A percentile compares a stretch with the other conserved stretches of the same genome.
Evolutionary conservation across 192 early-diverging fungal genomes (phyloP).

Genomic region (Coemansia sp.): DNA sequence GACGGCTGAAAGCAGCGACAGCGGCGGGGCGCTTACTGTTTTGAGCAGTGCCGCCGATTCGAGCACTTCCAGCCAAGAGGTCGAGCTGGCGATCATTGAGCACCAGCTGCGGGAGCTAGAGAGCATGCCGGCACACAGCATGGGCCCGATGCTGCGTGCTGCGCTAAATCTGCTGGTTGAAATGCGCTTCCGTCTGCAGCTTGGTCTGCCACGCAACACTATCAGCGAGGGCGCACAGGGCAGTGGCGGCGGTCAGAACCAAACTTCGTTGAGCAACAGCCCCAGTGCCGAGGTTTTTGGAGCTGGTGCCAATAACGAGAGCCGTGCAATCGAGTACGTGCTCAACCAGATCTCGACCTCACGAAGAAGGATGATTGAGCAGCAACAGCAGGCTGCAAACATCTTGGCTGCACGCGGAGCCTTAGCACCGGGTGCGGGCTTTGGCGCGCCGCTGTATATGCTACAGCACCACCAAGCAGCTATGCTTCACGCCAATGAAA

Average conservation of each 20-base stretch:
- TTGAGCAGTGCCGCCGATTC: neutral
- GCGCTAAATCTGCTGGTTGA: conserved; percentile 46
- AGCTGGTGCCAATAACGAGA: conserved; percentile 22
- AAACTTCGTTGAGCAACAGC: neutral
- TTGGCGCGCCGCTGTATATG: conserved; percentile 40
- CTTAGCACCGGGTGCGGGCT: neutral
- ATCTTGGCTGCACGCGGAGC: neutral
- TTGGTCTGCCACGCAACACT: conserved; percentile 31
- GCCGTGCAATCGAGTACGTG: conserved; percentile 36
- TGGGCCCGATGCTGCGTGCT: conserved; percentile 48
- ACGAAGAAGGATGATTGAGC: conserved; percentile 7
- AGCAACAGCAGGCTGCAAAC: neutral
- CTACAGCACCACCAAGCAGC: conserved; percentile 19
- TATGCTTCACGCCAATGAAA: too few species aligned
- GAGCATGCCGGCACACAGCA: conserved; percentile 24
- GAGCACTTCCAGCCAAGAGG: conserved; percentile 23
- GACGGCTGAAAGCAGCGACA: neutral
- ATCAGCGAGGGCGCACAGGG: neutral
- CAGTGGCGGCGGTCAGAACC: neutral
- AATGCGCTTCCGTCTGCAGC: conserved; percentile 48
- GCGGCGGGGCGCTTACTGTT: neutral
- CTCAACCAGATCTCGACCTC: conserved; percentile 42
- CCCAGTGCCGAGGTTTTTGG: conserved; percentile 19
- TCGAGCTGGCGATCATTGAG: conserved; percentile 46
- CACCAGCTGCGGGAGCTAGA: conserved; percentile 44